Evolutionary conservation across 306 rosid genomes (phyloP).

Genomic region (Fagus crenata): DNA sequence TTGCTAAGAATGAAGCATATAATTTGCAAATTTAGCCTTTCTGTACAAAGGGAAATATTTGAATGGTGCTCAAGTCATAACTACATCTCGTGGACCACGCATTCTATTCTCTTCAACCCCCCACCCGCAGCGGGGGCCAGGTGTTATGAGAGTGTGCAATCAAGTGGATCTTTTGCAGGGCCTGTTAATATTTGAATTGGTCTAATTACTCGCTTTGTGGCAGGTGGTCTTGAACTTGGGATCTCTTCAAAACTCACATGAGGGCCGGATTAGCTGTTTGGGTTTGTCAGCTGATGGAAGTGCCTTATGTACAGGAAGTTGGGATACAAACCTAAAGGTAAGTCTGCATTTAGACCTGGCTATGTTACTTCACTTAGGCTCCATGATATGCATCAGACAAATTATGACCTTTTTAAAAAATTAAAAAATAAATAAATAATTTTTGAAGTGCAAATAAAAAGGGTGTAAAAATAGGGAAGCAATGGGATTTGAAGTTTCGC

Average conservation of each 20-base stretch:
- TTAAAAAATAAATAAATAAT: neutral
- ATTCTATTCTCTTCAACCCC: neutral
- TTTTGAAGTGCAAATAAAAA: neutral
- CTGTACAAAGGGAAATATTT: neutral
- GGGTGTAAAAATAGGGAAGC: neutral
- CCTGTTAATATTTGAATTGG: slow-evolving; percentile 8
- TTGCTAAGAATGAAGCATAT: neutral
- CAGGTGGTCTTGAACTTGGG: slow-evolving; percentile 93
- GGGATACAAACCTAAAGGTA: slow-evolving; percentile 95
- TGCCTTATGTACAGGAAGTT: slow-evolving; percentile 98
- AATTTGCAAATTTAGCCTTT: neutral
- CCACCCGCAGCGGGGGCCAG: neutral
- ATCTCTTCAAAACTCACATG: slow-evolving; percentile 86
- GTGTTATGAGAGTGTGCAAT: slow-evolving; percentile 1
- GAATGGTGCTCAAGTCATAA: neutral
- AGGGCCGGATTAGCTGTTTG: slow-evolving; percentile 72
- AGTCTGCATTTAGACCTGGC: slow-evolving; percentile 29
- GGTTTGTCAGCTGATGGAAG: slow-evolving; percentile 99
- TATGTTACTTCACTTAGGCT: slow-evolving; percentile 8
- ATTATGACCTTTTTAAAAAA: neutral
- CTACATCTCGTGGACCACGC: neutral
- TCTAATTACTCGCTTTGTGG: slow-evolving; percentile 26
- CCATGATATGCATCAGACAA: neutral
- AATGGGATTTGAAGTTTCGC: neutral
- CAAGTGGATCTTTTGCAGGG: slow-evolving; percentile 6